These are phyloP conservation scores for Lachnellula hyalina DNA, from an alignment of 2,329 filamentous ascomycete genomes.

Conservation along the genomic window DNA sequence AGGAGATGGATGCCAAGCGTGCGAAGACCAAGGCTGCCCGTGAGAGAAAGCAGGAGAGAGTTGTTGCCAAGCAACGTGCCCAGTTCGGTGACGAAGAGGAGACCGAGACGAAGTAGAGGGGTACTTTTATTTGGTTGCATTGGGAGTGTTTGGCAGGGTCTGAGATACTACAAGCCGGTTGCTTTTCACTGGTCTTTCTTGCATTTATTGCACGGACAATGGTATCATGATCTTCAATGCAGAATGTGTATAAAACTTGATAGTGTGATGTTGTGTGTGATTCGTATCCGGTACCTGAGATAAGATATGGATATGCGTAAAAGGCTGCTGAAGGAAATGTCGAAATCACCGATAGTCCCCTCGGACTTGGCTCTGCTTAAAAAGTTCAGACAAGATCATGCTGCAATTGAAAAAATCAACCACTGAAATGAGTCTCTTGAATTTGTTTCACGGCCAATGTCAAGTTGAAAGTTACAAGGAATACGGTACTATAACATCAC, in stretches of 20 bases:
- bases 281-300: background rate
- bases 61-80: conserved; percentile 83
- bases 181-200: conserved; percentile 32
- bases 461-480: too few relatives aligned
- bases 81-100: conserved; percentile 66
- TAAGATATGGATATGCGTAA: background rate
- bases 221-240: conserved; percentile 30
- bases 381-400: too few relatives aligned
- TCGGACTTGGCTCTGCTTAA: too few relatives aligned
- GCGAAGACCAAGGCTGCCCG: conserved; percentile 99
- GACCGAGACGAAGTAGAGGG: conserved; percentile 32
- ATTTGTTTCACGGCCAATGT: too few relatives aligned
- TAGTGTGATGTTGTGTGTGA: background rate
- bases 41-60: conserved; percentile 95
- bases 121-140: conserved; percentile 29
- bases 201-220: conserved; percentile 32
- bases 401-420: too few relatives aligned
- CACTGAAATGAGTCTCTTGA: too few relatives aligned
- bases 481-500: too few relatives aligned
- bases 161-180: conserved; percentile 29
- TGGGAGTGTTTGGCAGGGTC: conserved; percentile 32
- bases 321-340: background rate
- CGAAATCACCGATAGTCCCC: background rate
- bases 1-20: conserved; percentile 99
- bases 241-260: background rate